Percentiles rank a stretch among this genome's conserved stretches.
Conservation (phyloP, 2,329 filamentous ascomycete species). For the Alternaria solani region DNA sequence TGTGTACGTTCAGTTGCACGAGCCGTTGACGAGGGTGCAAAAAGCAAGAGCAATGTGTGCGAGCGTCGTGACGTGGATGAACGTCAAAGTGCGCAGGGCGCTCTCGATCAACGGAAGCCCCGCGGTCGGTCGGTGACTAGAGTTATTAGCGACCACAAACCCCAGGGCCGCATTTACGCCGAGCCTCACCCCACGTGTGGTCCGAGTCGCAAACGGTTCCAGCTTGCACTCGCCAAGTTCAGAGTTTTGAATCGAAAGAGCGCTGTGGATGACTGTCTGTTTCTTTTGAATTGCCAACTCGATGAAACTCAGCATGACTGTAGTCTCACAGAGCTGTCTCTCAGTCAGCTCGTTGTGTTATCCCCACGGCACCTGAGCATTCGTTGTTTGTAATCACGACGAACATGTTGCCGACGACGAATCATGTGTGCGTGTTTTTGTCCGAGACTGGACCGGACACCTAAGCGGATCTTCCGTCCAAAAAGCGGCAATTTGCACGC, state of each 20-base stretch:
- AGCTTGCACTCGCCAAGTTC: neutral
- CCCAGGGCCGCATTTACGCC: conserved; percentile 14
- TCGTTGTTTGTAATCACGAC: conserved; percentile 4
- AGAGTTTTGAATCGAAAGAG: neutral
- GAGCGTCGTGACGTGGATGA: conserved; percentile 29
- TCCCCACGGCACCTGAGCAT: neutral
- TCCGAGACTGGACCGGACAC: conserved; percentile 1
- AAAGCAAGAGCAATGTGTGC: conserved; percentile 14
- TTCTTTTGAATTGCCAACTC: neutral
- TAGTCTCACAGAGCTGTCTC: neutral
- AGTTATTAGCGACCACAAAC: conserved; percentile 21
- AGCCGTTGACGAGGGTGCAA: conserved; percentile 6
- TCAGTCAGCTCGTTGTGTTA: neutral
- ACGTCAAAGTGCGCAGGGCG: conserved; percentile 13
- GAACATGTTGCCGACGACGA: neutral
- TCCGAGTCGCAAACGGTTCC: conserved; percentile 2
- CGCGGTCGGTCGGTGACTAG: conserved; percentile 28
- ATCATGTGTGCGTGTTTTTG: neutral
- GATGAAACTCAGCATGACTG: neutral
- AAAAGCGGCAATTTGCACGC: neutral
- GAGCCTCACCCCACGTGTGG: conserved; percentile 14
- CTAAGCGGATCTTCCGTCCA: neutral
- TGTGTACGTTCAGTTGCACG: neutral
- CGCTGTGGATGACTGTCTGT: neutral
- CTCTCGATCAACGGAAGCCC: conserved; percentile 21